phyloP scores from a whole-genome alignment of 257 asterid genomes.

The Solanum pinnatisectum region DNA sequence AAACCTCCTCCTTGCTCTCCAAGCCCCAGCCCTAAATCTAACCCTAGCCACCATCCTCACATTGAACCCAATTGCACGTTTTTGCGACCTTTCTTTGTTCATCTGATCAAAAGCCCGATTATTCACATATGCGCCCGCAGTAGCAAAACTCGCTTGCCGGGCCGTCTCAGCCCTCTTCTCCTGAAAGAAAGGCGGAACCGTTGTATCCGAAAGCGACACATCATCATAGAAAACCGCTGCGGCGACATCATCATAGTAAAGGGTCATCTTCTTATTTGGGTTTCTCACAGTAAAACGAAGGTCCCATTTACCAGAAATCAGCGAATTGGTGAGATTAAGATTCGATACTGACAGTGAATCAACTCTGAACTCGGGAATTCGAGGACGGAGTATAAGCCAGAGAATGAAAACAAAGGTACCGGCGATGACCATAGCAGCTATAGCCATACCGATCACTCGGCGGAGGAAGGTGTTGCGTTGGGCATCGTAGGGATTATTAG shows the following conservation, averaged over 20 bases:
- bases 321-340: conserved; percentile 30
- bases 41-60: conserved; percentile 57
- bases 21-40: conserved; percentile 62
- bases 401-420: conserved; percentile 54
- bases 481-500: conserved; percentile 31
- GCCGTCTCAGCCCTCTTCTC: conserved; percentile 46
- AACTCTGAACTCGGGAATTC: conserved; percentile 66
- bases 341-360: conserved; percentile 52
- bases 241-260: conserved; percentile 40
- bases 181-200: conserved; percentile 60
- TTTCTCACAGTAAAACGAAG: conserved; percentile 53
- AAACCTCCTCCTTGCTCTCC: conserved; percentile 64
- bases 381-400: conserved; percentile 87
- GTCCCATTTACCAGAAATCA: conserved; percentile 44
- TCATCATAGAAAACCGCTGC: conserved; percentile 28
- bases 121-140: conserved; percentile 39
- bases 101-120: conserved; percentile 33
- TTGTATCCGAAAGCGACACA: conserved; percentile 31
- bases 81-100: conserved; percentile 25
- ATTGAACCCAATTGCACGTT: conserved; percentile 36
- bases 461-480: conserved; percentile 70
- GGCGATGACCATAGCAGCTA: conserved; percentile 41
- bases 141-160: conserved; percentile 49
- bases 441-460: conserved; percentile 47
- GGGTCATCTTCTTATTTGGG: conserved; percentile 66